phyloP scores from a whole-genome alignment of 306 rosid genomes.

The Cajanus cajan region DNA sequence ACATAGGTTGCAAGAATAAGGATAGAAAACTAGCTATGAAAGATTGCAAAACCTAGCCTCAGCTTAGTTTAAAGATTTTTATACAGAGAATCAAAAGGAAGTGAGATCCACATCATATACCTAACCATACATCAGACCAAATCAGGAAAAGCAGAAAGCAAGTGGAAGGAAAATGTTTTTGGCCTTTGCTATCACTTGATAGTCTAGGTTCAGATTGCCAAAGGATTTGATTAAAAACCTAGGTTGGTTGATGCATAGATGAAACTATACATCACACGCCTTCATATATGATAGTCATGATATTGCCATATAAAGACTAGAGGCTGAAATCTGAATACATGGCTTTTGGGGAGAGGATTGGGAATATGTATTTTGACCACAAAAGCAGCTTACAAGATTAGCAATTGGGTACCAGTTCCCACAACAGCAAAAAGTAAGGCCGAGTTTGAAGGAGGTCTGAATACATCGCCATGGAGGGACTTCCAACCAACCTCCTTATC shows the following conservation, averaged over 20 bases:
- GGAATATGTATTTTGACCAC: constrained; percentile 24
- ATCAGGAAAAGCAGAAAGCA: background rate
- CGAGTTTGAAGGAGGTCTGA: constrained; percentile 65
- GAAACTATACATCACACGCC: constrained; percentile 10
- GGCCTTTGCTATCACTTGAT: background rate
- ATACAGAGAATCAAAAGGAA: background rate
- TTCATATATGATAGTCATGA: constrained; percentile 1
- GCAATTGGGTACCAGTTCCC: constrained; percentile 85
- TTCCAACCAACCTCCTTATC: constrained; percentile 87
- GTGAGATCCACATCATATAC: background rate
- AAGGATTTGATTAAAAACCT: background rate
- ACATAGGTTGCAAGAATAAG: background rate
- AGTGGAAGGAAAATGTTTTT: background rate
- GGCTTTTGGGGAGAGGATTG: background rate
- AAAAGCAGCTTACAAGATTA: constrained; percentile 64
- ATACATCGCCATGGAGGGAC: constrained; percentile 72
- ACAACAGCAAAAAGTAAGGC: constrained; percentile 71
- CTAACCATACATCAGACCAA: background rate
- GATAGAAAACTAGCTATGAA: constrained; percentile 13
- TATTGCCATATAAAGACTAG: constrained; percentile 25
- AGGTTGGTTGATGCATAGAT: constrained; percentile 17
- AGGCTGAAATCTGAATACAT: constrained; percentile 2
- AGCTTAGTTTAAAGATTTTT: background rate
- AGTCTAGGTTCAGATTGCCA: constrained; percentile 19
- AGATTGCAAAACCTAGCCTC: constrained; percentile 13